Conservation (phyloP, 2,329 filamentous ascomycete genomes). For the Fusarium fujikuroi region DNA sequence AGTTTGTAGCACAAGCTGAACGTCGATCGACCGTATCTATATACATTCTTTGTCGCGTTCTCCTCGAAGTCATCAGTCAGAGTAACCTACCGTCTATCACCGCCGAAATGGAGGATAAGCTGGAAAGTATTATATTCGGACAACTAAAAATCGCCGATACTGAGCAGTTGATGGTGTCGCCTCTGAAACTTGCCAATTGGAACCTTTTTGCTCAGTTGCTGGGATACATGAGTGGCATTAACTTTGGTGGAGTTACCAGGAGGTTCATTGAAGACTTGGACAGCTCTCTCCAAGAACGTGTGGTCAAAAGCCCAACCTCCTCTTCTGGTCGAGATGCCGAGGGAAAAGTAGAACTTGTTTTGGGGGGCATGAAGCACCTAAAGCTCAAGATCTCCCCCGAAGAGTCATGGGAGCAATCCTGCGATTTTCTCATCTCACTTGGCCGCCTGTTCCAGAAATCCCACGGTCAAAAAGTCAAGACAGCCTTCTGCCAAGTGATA, state of each 20-base stretch:
- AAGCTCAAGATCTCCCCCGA: conserved; percentile 79
- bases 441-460: conserved; percentile 85
- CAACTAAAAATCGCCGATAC: conserved; percentile 90
- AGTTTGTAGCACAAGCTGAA: conserved; percentile 82
- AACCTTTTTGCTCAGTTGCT: conserved; percentile 91
- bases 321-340: conserved; percentile 74
- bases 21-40: conserved; percentile 93
- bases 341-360: conserved; percentile 84
- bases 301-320: conserved; percentile 71
- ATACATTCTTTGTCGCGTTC: conserved; percentile 91
- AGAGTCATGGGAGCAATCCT: conserved; percentile 84
- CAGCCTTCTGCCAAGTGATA: conserved; percentile 92
- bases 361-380: conserved; percentile 92
- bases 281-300: conserved; percentile 78
- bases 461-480: conserved; percentile 90
- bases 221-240: conserved; percentile 95
- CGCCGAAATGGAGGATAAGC: conserved; percentile 89
- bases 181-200: conserved; percentile 93
- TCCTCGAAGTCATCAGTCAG: conserved; percentile 94
- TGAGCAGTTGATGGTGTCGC: conserved; percentile 80
- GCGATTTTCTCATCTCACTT: conserved; percentile 85
- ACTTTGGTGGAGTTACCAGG: conserved; percentile 84
- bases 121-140: conserved; percentile 96
- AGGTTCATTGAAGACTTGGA: conserved; percentile 87
- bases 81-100: conserved; percentile 86